Evolutionary conservation across 208 protist genomes (phyloP), one percentile per base, ranked within the genome.

Genomic region (Leishmania guyanensis): DNA sequence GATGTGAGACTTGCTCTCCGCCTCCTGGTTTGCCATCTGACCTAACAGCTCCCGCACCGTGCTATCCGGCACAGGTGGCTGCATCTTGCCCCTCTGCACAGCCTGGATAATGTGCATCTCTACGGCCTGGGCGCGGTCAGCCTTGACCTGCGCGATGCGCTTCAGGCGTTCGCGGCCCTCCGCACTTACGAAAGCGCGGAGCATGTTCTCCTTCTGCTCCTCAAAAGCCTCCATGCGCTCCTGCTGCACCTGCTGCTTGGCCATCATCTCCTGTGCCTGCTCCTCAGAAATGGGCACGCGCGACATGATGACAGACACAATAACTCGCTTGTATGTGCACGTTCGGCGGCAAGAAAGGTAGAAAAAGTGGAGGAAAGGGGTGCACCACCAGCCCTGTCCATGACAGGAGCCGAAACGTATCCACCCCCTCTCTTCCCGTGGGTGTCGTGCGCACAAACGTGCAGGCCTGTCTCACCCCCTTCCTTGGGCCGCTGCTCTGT

Each of bases 91-190:
- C 65, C 87, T 86, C 66, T 93, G 94, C 10, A 98, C 96, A 0
- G 91, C 80, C 85, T 96, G 91, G 54, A 98, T 98, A 72, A 98
- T 96, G 86, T 97, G 89, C 85, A 94, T 88, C 87, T 97, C 93
- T 10, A 97, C 93, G 1, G 91, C 88, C 46, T 94, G 82, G 22
- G 96, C 91, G 29, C 94, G 92, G 71, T 97, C 94, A 17, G 90
- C 78, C 85, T 97, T 95, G 75, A 98, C 96, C 78, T 96, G 93
- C 66, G 84, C 92, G 68, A 98, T 95, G 48, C 96, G 94, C 83
- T 95, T 95, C 62, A 98, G 85, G 5, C 96, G 93, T 83, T 98
- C 94, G 22, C 96, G 91, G 22, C 93, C 96, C 83, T 98, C 94
- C 0, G 91, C 89, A 60, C 86, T 92, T 29, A 97, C 91, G 69